phyloP scores from a whole-genome alignment of 108 stramenopile species.

The Seminavis robusta region DNA sequence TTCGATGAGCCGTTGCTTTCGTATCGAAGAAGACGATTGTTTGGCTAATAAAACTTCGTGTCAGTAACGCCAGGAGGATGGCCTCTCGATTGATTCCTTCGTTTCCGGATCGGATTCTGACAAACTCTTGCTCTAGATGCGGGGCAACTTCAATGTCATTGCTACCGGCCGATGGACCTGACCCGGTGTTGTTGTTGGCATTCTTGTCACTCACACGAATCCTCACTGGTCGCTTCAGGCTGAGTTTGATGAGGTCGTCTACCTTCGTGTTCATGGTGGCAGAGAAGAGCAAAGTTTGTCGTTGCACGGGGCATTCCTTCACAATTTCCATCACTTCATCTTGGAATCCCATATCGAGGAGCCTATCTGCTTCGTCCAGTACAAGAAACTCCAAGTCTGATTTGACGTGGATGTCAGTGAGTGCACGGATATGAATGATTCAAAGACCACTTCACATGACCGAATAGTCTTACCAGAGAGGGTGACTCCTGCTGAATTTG shows the following conservation, averaged over 20 bases:
- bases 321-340: slow-evolving; percentile 94
- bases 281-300: slow-evolving; percentile 96
- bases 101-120: slow-evolving; percentile 78
- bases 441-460: too few relatives aligned
- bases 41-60: slow-evolving; percentile 77
- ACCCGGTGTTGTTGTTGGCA: slow-evolving; percentile 23
- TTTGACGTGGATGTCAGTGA: too few relatives aligned
- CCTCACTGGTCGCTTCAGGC: slow-evolving; percentile 90
- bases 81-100: slow-evolving; percentile 88
- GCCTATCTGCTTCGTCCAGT: slow-evolving; percentile 91
- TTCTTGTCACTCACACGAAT: slow-evolving; percentile 70
- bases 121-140: slow-evolving; percentile 96
- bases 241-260: slow-evolving; percentile 85
- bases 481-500: slow-evolving; percentile 86
- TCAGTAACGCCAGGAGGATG: slow-evolving; percentile 85
- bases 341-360: slow-evolving; percentile 94
- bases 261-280: slow-evolving; percentile 98
- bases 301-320: slow-evolving; percentile 76
- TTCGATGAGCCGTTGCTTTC: slow-evolving; percentile 86
- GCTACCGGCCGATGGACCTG: too few relatives aligned
- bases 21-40: slow-evolving; percentile 96
- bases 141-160: slow-evolving; percentile 81
- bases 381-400: slow-evolving; percentile 87
- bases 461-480: too few relatives aligned
- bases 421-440: too few relatives aligned